phyloP scores from a whole-genome alignment of 139 green algal species.

The Picochlorum sp. region DNA sequence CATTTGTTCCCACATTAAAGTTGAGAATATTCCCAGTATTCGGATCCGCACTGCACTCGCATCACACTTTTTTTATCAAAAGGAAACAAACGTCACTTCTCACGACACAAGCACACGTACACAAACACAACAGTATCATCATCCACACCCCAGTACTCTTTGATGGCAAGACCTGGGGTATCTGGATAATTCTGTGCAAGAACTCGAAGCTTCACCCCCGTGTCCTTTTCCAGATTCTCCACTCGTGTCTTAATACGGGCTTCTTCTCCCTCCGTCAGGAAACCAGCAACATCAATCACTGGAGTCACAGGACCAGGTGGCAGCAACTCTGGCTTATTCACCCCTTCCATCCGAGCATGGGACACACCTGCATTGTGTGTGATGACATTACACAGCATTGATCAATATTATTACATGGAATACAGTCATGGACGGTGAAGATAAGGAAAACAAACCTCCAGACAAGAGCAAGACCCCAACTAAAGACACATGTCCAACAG shows the following conservation, averaged over 20 bases:
- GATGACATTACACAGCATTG: background rate
- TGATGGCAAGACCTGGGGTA: constrained; percentile 85
- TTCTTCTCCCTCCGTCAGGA: constrained; percentile 78
- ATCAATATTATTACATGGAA: background rate
- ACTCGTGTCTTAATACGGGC: constrained; percentile 54
- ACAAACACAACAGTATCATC: constrained; percentile 91
- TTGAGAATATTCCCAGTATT: constrained; percentile 90
- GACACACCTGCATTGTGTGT: background rate
- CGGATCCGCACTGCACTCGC: constrained; percentile 33
- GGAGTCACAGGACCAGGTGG: constrained; percentile 56
- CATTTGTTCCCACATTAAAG: constrained; percentile 87
- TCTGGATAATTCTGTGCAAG: constrained; percentile 97
- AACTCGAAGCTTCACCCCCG: constrained; percentile 85
- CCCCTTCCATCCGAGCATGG: constrained; percentile 69
- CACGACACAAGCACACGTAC: constrained; percentile 70
- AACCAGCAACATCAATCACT: constrained; percentile 92
- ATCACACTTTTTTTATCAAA: background rate
- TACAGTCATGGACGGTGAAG: no score
- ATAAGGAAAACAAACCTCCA: no score
- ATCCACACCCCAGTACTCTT: constrained; percentile 95
- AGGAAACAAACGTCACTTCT: background rate
- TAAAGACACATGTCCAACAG: no score
- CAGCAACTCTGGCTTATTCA: constrained; percentile 95
- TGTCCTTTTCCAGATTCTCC: constrained; percentile 73
- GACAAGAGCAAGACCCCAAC: no score